Evolutionary conservation across 106 monocot species (phyloP).

Genomic region (Amphibolis antarctica): DNA sequence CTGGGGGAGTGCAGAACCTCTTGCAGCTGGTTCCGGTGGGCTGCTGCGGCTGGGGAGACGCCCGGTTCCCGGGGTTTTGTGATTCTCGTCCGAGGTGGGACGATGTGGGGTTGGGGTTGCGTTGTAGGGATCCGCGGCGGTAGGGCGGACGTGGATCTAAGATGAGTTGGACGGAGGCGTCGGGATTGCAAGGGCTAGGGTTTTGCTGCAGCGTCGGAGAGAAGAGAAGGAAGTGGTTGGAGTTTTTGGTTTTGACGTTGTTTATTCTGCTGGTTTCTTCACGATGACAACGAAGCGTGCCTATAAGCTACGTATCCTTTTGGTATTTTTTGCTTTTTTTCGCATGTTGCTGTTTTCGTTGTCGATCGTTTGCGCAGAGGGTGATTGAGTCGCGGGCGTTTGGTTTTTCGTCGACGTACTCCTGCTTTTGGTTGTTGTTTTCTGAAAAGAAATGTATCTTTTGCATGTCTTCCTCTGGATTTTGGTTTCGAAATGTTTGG

Average conservation of each 20-base stretch:
- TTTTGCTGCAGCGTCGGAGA: no score
- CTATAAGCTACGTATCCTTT: slow-evolving; percentile 97
- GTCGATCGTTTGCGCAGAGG: no score
- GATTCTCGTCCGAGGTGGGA: no score
- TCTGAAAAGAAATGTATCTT: not conserved
- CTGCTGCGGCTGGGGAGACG: no score
- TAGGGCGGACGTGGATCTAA: no score
- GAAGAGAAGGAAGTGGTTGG: not conserved
- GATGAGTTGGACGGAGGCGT: no score
- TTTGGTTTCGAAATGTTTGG: not conserved
- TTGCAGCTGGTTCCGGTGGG: no score
- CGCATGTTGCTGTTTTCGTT: not conserved
- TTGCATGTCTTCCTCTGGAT: not conserved
- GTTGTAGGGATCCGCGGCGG: no score
- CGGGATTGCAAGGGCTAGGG: no score
- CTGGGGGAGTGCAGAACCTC: no score
- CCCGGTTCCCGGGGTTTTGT: no score
- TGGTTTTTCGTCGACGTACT: not conserved
- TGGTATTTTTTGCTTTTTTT: slow-evolving; percentile 8
- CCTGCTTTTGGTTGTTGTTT: not conserved
- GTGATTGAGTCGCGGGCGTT: not conserved
- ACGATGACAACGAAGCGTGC: slow-evolving; percentile 84
- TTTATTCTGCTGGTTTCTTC: not conserved
- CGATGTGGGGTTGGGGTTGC: no score
- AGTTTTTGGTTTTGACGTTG: not conserved